Conservation (phyloP, 768 basidiomycete genomes). For the Agaricus blazei region DNA sequence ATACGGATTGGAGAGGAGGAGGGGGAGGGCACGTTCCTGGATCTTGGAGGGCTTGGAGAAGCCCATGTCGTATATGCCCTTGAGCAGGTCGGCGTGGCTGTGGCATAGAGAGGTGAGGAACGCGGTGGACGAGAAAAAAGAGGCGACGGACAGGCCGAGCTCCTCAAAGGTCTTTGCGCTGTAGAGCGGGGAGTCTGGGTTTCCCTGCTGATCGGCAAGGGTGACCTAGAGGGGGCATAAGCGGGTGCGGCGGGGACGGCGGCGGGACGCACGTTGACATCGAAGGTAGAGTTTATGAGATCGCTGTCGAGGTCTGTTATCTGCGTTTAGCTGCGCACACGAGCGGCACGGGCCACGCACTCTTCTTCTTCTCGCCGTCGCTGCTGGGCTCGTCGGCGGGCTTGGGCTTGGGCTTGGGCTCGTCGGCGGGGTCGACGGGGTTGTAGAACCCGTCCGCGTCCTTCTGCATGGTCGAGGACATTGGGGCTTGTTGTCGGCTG, state of each 20-base stretch:
- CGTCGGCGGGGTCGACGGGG: constrained; percentile 11
- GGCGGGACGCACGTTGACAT: constrained; percentile 62
- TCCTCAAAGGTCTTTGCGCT: constrained; percentile 95
- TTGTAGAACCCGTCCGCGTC: constrained; percentile 80
- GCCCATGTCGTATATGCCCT: constrained; percentile 91
- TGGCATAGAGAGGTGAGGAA: not conserved
- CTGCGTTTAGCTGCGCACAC: not conserved
- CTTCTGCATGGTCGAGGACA: constrained; percentile 45
- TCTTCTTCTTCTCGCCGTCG: constrained; percentile 18
- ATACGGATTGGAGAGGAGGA: constrained; percentile 86
- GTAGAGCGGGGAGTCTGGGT: constrained; percentile 93
- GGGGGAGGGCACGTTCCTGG: constrained; percentile 92
- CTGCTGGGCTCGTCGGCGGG: constrained; percentile 21
- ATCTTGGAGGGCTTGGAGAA: constrained; percentile 99
- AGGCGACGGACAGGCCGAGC: constrained; percentile 74
- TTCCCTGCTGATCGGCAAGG: constrained; percentile 91
- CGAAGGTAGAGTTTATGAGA: constrained; percentile 75
- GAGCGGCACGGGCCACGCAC: not conserved
- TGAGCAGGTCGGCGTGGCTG: constrained; percentile 83
- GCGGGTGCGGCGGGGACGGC: not conserved
- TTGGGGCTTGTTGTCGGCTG: constrained; percentile 5
- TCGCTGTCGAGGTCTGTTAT: constrained; percentile 39
- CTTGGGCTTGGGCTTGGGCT: constrained; percentile 11
- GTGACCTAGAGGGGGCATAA: constrained; percentile 60
- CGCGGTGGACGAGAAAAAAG: not conserved